phyloP scores from a whole-genome alignment of 2,329 filamentous ascomycete genomes.

The Colletotrichum siamense region DNA sequence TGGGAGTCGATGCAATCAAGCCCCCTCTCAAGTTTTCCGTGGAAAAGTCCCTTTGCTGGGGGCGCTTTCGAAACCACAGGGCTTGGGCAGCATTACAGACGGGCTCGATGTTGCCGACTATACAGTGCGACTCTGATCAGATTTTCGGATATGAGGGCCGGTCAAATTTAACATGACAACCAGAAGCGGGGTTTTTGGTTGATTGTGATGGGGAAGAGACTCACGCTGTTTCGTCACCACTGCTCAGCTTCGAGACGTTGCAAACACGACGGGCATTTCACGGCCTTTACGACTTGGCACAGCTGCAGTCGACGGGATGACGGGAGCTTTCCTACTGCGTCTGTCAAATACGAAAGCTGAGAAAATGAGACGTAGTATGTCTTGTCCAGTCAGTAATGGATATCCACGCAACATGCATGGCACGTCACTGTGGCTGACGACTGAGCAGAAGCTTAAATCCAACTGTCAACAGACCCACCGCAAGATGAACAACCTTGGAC shows the following conservation, averaged over 20 bases:
- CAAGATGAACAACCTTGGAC: not conserved
- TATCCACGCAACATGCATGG: not conserved
- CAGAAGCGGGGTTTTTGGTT: not conserved
- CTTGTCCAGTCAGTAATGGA: not conserved
- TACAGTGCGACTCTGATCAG: not conserved
- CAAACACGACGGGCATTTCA: not conserved
- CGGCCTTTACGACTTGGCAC: not conserved
- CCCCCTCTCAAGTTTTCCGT: not conserved
- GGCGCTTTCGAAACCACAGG: not conserved
- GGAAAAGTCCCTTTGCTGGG: not conserved
- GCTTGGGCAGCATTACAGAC: not conserved
- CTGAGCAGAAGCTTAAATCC: not conserved
- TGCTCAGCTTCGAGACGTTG: not conserved
- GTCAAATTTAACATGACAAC: not conserved
- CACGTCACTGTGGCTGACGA: not conserved
- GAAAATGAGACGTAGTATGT: not conserved
- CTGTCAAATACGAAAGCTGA: not conserved
- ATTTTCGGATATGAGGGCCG: not conserved
- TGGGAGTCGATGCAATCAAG: not conserved
- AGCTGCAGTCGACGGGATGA: not conserved
- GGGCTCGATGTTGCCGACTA: not conserved
- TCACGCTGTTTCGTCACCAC: not conserved
- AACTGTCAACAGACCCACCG: not conserved
- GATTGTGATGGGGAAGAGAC: not conserved
- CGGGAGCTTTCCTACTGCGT: not conserved